phyloP scores from a whole-genome alignment of 169 alveolate genomes.

The Miamiensis avidus region DNA sequence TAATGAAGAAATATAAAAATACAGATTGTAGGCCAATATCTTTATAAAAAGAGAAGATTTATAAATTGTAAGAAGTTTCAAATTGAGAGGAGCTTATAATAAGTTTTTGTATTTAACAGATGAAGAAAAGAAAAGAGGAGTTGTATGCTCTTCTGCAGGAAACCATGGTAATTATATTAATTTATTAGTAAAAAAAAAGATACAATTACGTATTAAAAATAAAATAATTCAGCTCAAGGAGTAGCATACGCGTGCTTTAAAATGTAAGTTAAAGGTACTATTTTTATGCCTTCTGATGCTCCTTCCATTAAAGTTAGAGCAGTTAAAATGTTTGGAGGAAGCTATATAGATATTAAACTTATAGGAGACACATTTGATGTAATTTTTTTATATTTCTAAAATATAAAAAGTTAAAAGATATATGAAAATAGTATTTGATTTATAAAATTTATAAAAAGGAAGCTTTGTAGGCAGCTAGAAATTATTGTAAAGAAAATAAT shows the following conservation, averaged over 20 bases:
- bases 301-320: constrained; percentile 65
- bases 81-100: constrained; percentile 64
- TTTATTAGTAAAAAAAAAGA: too few species aligned
- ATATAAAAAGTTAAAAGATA: not conserved
- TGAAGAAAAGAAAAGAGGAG: constrained; percentile 40
- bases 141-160: constrained; percentile 60
- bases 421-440: not conserved
- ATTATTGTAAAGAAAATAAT: constrained; percentile 26
- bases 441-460: not conserved
- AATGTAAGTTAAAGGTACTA: constrained; percentile 49
- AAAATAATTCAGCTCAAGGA: too few species aligned
- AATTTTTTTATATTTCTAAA: not conserved
- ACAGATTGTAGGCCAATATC: not conserved
- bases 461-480: constrained; percentile 22
- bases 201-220: too few species aligned
- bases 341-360: constrained; percentile 24
- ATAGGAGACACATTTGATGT: constrained; percentile 40
- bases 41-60: constrained; percentile 53
- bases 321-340: constrained; percentile 42
- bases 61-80: constrained; percentile 48
- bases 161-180: too few species aligned
- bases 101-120: constrained; percentile 44
- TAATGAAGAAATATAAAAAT: too few species aligned
- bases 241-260: constrained; percentile 65
- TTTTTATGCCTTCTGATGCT: constrained; percentile 68